phyloP scores from a whole-genome alignment of 352 stramenopile species.

The Thalassiosira livingstoniorum region DNA sequence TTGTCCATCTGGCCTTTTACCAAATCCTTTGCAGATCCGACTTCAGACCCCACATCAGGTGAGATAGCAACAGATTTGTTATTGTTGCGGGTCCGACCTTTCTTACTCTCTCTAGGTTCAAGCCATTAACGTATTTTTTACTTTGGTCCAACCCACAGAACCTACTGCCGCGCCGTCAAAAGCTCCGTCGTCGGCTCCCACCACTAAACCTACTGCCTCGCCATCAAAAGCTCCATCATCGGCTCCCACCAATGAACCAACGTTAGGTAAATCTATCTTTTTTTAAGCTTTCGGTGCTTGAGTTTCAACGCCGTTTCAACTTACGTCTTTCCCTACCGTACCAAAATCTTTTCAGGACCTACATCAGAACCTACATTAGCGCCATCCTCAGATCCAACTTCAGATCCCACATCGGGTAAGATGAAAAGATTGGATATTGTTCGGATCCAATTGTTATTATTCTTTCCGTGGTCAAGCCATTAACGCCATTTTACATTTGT shows the following conservation, averaged over 20 bases:
- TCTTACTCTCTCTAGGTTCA: neutral
- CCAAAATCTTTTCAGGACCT: neutral
- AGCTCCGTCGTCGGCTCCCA: neutral
- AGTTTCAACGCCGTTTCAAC: neutral
- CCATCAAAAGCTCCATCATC: conserved; percentile 16
- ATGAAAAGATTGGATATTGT: neutral
- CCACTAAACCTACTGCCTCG: neutral
- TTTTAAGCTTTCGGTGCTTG: neutral
- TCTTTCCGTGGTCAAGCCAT: neutral
- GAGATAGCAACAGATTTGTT: no score
- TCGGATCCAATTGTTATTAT: neutral
- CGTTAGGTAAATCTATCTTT: neutral
- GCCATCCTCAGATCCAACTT: conserved; percentile 5
- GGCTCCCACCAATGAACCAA: neutral
- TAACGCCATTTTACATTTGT: neutral
- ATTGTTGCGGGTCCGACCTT: neutral
- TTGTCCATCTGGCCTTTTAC: no score
- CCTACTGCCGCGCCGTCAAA: neutral
- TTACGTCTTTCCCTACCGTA: neutral
- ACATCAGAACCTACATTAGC: neutral
- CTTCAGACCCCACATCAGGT: no score
- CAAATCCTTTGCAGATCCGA: no score
- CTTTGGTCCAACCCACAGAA: no score
- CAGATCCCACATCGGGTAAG: no score
- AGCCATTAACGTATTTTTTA: neutral